A percentile compares a stretch with the other conserved stretches of the same genome.
phyloP scores from a whole-genome alignment of 1,284 basidiomycete species.

The Moesziomyces sp. region DNA sequence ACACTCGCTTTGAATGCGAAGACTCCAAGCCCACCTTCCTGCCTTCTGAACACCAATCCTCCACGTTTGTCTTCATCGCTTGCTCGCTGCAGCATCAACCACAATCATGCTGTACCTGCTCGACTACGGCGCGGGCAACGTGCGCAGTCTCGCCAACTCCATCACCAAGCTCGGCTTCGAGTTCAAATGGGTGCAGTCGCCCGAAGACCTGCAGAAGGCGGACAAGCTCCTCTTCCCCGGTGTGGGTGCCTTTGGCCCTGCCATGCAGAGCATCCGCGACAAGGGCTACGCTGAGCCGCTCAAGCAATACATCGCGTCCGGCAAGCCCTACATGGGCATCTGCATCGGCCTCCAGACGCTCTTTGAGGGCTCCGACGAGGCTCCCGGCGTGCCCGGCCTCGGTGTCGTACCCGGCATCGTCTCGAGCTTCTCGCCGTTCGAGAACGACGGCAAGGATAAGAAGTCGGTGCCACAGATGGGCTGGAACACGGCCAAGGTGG shows the following conservation, averaged over 20 bases:
- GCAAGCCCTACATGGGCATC: slow-evolving; percentile 87
- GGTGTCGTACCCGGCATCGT: slow-evolving; percentile 64
- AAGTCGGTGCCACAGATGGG: slow-evolving; percentile 99
- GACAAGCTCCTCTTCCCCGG: slow-evolving; percentile 95
- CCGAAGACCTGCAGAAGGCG: slow-evolving; percentile 87
- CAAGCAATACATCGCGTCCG: slow-evolving; percentile 83
- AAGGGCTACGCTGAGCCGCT: slow-evolving; percentile 85
- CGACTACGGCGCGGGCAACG: slow-evolving; percentile 67
- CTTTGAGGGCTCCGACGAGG: slow-evolving; percentile 79
- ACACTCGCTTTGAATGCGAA: too few species aligned
- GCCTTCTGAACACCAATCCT: background rate
- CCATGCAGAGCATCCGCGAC: slow-evolving; percentile 79
- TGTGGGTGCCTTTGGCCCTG: slow-evolving; percentile 93
- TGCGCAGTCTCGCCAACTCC: slow-evolving; percentile 82
- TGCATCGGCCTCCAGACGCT: slow-evolving; percentile 82
- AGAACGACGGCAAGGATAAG: slow-evolving; percentile 55
- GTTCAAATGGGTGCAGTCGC: slow-evolving; percentile 88
- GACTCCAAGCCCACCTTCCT: too few species aligned
- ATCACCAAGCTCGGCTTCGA: slow-evolving; percentile 85
- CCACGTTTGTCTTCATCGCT: background rate
- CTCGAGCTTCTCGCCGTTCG: slow-evolving; percentile 44
- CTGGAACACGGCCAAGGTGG: slow-evolving; percentile 75
- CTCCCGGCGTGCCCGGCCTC: slow-evolving; percentile 56
- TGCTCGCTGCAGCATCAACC: background rate
- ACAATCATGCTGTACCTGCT: slow-evolving; percentile 64